Percentiles rank a stretch among this genome's conserved stretches.
phyloP scores from a whole-genome alignment of 352 stramenopile genomes.

The Phytophthora sojae region DNA sequence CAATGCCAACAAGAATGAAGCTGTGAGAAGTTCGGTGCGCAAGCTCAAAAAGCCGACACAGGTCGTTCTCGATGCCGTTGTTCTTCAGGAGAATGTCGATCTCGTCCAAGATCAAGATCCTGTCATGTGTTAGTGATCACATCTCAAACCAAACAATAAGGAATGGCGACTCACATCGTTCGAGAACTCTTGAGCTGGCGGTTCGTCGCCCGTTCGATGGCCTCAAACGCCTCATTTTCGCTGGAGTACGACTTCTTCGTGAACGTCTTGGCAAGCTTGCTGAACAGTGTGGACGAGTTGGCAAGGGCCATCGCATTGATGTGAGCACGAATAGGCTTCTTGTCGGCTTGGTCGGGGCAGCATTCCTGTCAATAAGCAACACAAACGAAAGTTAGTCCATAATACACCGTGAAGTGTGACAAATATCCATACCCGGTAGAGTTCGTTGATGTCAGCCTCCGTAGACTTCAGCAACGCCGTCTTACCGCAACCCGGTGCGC shows the following conservation, averaged over 20 bases:
- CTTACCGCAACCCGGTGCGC: constrained; percentile 81
- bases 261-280: constrained; percentile 60
- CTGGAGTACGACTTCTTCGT: constrained; percentile 55
- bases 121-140: constrained; percentile 2
- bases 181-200: constrained; percentile 53
- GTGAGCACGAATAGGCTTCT: constrained; percentile 59
- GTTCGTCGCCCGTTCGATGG: constrained; percentile 63
- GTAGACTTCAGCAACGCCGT: constrained; percentile 74
- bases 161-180: constrained; percentile 50
- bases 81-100: constrained; percentile 80
- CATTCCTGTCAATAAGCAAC: constrained; percentile 37
- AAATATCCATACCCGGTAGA: constrained; percentile 55
- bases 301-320: constrained; percentile 80
- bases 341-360: constrained; percentile 31
- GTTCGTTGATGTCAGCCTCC: constrained; percentile 50
- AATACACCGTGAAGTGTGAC: not conserved
- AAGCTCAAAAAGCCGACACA: constrained; percentile 83
- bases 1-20: constrained; percentile 84
- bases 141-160: not conserved
- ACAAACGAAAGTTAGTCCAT: constrained; percentile 2
- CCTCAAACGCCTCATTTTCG: constrained; percentile 66
- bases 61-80: constrained; percentile 70
- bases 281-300: constrained; percentile 58
- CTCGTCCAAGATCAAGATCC: constrained; percentile 83
- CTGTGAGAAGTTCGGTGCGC: constrained; percentile 62